phyloP scores from a whole-genome alignment of 2,329 filamentous ascomycete genomes.

The Talaromyces pinophilus region DNA sequence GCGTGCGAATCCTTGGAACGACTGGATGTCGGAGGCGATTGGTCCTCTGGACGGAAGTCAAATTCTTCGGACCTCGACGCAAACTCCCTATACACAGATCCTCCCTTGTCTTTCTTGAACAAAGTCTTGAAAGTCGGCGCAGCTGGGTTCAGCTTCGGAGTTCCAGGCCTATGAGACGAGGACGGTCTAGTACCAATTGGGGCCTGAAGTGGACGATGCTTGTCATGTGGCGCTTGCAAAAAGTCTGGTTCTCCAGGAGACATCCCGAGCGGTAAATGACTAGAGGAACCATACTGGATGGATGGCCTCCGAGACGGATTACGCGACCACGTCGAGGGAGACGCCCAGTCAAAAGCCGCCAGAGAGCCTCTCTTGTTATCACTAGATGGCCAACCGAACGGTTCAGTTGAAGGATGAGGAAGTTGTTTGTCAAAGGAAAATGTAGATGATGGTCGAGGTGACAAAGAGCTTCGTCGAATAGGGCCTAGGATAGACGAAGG shows the following conservation, averaged over 20 bases:
- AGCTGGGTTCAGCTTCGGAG: constrained; percentile 75
- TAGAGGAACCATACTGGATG: constrained; percentile 72
- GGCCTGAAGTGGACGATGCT: constrained; percentile 57
- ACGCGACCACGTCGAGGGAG: constrained; percentile 66
- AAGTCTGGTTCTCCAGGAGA: constrained; percentile 51
- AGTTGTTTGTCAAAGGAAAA: constrained; percentile 60
- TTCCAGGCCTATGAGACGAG: constrained; percentile 56
- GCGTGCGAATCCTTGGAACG: constrained; percentile 49
- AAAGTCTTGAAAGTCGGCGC: constrained; percentile 83
- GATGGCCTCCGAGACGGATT: constrained; percentile 80
- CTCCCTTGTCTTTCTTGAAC: constrained; percentile 55
- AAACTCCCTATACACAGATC: constrained; percentile 24
- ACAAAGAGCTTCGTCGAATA: constrained; percentile 46
- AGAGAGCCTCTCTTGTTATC: constrained; percentile 57
- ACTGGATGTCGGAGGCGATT: constrained; percentile 49
- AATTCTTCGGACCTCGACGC: constrained; percentile 28
- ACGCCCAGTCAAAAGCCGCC: constrained; percentile 54
- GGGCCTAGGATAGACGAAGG: constrained; percentile 46
- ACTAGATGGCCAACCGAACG: constrained; percentile 65
- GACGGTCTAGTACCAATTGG: constrained; percentile 79
- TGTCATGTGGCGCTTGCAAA: constrained; percentile 51
- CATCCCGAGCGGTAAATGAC: constrained; percentile 58
- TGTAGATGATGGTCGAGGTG: constrained; percentile 54
- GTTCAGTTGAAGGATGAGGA: constrained; percentile 76
- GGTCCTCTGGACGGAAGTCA: constrained; percentile 39